Base-by-base conservation (phyloP, 176 grass and related monocot genomes). In the Tillandsia fasciculata region DNA sequence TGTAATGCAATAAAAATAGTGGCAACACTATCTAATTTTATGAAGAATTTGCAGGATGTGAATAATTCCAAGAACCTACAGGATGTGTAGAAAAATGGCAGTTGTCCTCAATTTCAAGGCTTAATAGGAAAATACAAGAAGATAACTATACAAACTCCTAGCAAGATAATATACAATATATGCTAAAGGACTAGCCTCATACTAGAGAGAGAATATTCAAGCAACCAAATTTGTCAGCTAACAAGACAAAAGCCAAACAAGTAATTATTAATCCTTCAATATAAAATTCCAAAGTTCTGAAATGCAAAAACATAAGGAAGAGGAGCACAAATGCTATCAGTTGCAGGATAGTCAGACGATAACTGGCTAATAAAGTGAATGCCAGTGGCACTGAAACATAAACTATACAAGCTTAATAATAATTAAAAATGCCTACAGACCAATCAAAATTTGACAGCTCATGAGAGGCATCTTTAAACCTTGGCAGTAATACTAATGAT, bases 361-460 rank as follows among this genome's bases (percentile, higher is more conserved):
- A 14, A 49, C 65, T 67, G 27, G 29, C 65, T 67, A 67, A 67
- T 67, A 67, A 67, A 49, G 14, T 48, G 33, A 48, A 67, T 48
- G n/a, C 15, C 8, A 67, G 65, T 67, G 12, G 13, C 48, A 67
- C 1, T 47, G 13, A 67, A 48, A 67, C 56, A 61, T 69, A 14
- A 3, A 51, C 28, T 77, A 58, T 77, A 63, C 75, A 77, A 49
- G 24, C 51, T 33, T 48, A 14, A 76, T 33, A 50, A 74, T 64
- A 77, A 68, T 27, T 61, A 27, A 57, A 17, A 51, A 63, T 69
- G 75, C 52, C 28, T 27, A 77, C 51, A 29, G 69, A 58, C 33
- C 53, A 77, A 50, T 61, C 51, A 58, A 69, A 61, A 49, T 77
- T 77, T 77, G 52, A 77, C 48, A 61, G 11, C 53, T 26, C 65